Conservation (phyloP, 257 asterid genomes). For the Euphrasia confusa region DNA sequence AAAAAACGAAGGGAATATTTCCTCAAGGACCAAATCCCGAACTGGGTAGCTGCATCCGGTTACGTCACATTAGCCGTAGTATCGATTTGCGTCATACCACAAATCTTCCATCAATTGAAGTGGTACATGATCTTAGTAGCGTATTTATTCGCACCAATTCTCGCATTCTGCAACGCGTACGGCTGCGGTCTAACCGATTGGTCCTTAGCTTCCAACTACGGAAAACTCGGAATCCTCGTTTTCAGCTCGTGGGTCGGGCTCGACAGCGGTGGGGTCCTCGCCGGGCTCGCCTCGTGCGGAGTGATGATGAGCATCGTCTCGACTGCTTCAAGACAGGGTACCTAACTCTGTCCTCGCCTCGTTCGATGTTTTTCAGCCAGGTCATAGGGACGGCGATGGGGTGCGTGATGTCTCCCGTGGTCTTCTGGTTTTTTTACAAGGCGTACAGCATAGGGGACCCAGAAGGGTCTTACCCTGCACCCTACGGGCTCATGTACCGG, state of each 20-base stretch:
- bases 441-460: constrained; percentile 50
- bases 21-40: constrained; percentile 52
- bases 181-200: constrained; percentile 74
- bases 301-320: constrained; percentile 71
- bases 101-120: constrained; percentile 44
- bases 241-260: constrained; percentile 64
- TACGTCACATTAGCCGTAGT: constrained; percentile 35
- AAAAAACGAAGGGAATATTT: constrained; percentile 36
- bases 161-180: constrained; percentile 72
- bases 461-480: constrained; percentile 46
- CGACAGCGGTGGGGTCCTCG: constrained; percentile 51
- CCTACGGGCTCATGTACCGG: constrained; percentile 43
- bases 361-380: constrained; percentile 60
- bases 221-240: constrained; percentile 53
- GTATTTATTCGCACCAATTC: constrained; percentile 42
- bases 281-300: constrained; percentile 68
- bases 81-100: constrained; percentile 34
- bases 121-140: constrained; percentile 54
- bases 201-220: constrained; percentile 71
- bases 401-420: constrained; percentile 40
- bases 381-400: constrained; percentile 57
- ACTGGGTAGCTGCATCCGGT: constrained; percentile 34
- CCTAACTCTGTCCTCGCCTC: constrained; percentile 56
- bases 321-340: constrained; percentile 64
- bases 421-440: constrained; percentile 61